Evolutionary conservation across 148 eudicot species (phyloP).

Genomic region (Nyssa sinensis): DNA sequence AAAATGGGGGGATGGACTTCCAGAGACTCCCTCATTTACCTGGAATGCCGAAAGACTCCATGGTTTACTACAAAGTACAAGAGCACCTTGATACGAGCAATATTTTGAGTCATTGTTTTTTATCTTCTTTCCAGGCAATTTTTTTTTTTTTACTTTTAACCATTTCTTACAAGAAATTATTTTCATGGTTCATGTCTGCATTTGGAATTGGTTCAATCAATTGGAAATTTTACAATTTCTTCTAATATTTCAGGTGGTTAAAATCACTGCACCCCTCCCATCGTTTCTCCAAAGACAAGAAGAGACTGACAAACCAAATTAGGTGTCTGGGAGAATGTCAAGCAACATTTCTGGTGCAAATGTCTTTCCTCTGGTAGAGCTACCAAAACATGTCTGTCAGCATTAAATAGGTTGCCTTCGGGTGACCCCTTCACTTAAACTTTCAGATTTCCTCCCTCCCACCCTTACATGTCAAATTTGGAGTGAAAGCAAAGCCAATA

Average conservation of each 20-base stretch:
- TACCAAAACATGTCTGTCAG: not conserved
- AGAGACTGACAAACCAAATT: conserved; percentile 19
- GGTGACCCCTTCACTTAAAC: not conserved
- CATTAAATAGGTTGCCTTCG: not conserved
- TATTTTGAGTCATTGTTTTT: not conserved
- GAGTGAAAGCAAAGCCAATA: not conserved
- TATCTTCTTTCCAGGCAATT: not conserved
- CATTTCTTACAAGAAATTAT: not conserved
- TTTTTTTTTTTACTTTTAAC: not conserved
- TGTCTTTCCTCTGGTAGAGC: not conserved
- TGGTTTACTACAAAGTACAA: not conserved
- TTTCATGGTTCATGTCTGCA: not conserved
- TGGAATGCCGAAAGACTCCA: not conserved
- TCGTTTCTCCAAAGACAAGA: conserved; percentile 40
- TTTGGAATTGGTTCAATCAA: not conserved
- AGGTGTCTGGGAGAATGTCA: conserved; percentile 4
- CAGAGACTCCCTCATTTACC: no score
- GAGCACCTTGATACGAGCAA: not conserved
- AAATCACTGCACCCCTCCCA: conserved; percentile 68
- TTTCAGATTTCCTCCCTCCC: not conserved
- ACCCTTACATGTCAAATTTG: not conserved
- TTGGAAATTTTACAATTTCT: not conserved
- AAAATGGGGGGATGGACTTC: no score
- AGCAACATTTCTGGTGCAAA: not conserved
- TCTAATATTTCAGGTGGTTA: conserved; percentile 39